A percentile compares a stretch with the other conserved stretches of the same genome.
Conservation (phyloP, 2,329 filamentous ascomycete species). For the Leptographium flavum region DNA sequence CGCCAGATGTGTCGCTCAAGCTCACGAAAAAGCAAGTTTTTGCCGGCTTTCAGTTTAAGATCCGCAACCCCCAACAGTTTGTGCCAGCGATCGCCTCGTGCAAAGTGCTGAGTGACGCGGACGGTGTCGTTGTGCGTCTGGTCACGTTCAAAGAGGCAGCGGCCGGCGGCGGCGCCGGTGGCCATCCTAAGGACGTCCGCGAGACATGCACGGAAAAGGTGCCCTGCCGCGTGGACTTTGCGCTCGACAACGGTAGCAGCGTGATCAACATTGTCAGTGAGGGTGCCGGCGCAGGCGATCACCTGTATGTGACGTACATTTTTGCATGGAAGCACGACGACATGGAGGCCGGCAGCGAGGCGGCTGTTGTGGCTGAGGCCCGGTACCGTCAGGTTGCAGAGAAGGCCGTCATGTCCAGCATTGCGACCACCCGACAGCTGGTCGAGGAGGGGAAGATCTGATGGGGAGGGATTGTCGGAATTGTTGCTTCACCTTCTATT, state of each 20-base stretch:
- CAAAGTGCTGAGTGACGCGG: slow-evolving; percentile 16
- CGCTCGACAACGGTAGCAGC: slow-evolving; percentile 17
- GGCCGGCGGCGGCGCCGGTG: not conserved
- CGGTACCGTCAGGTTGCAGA: slow-evolving; percentile 15
- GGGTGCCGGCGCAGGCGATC: slow-evolving; percentile 12
- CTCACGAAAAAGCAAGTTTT: slow-evolving; percentile 18
- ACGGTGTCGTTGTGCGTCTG: slow-evolving; percentile 7
- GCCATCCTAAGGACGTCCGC: slow-evolving; percentile 6
- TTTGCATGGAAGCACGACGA: slow-evolving; percentile 18
- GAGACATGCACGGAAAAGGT: slow-evolving; percentile 19
- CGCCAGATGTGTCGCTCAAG: slow-evolving; percentile 13
- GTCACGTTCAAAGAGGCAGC: slow-evolving; percentile 7
- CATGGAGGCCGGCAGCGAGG: slow-evolving; percentile 12
- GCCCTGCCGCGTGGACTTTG: slow-evolving; percentile 18
- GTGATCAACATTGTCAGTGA: slow-evolving; percentile 18
- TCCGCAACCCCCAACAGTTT: slow-evolving; percentile 19
- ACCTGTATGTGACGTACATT: slow-evolving; percentile 19
- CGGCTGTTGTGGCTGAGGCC: slow-evolving; percentile 10
- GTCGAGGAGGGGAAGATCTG: slow-evolving; percentile 11
- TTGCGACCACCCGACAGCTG: slow-evolving; percentile 14
- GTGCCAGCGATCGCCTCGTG: slow-evolving; percentile 18
- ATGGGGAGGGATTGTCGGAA: not conserved
- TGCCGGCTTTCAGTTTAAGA: slow-evolving; percentile 20
- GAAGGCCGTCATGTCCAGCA: slow-evolving; percentile 14
- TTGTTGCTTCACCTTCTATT: not conserved